A percentile compares a stretch with the other conserved stretches of the same genome.
phyloP scores from a whole-genome alignment of 441 rosid species.

The Capsella rubella region DNA sequence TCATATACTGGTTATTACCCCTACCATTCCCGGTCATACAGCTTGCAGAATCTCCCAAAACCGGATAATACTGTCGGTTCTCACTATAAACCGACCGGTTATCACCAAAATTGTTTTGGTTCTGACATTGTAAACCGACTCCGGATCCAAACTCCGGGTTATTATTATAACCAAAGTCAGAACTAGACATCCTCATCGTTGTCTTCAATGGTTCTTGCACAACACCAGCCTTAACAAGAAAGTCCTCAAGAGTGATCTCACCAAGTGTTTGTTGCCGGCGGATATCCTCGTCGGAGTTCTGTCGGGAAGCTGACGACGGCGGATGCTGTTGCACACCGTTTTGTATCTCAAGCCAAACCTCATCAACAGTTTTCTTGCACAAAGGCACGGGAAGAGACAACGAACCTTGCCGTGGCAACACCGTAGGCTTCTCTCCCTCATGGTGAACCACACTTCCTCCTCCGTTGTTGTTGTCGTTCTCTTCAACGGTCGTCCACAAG shows the following conservation, averaged over 20 bases:
- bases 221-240: constrained; percentile 68
- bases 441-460: constrained; percentile 8
- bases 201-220: constrained; percentile 55
- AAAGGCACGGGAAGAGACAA: constrained; percentile 69
- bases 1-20: constrained; percentile 36
- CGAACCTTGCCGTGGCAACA: constrained; percentile 66
- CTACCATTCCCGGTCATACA: constrained; percentile 48
- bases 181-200: constrained; percentile 33
- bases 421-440: constrained; percentile 8
- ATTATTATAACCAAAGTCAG: constrained; percentile 35
- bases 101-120: constrained; percentile 24
- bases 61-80: constrained; percentile 36
- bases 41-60: constrained; percentile 49
- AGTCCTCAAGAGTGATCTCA: constrained; percentile 72
- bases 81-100: constrained; percentile 32
- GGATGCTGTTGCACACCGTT: constrained; percentile 47
- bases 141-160: constrained; percentile 27
- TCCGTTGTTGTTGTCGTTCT: constrained; percentile 30
- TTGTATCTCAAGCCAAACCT: constrained; percentile 73
- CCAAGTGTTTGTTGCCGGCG: constrained; percentile 64
- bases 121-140: constrained; percentile 31
- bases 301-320: constrained; percentile 8
- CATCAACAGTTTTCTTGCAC: constrained; percentile 74
- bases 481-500: constrained; percentile 64
- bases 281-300: constrained; percentile 36